These are phyloP conservation scores for Penicillium corylophilum DNA, from an alignment of 2,329 filamentous ascomycete species.

Conservation along the genomic window DNA sequence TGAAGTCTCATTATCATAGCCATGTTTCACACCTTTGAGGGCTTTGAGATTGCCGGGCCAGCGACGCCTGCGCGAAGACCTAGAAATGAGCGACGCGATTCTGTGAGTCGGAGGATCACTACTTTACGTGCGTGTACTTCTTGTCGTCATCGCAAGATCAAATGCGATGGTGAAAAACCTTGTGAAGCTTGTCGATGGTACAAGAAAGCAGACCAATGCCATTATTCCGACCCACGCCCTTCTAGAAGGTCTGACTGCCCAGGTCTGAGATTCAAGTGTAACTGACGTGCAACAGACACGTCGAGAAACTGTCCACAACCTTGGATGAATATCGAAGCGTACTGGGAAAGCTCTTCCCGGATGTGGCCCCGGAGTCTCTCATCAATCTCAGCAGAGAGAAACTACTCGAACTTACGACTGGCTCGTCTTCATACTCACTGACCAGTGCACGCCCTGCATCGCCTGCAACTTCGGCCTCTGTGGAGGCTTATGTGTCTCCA, in stretches of 20 bases:
- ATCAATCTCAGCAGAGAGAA: slow-evolving; percentile 58
- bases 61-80: slow-evolving; percentile 29
- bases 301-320: slow-evolving; percentile 62
- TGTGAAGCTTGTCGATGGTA: slow-evolving; percentile 82
- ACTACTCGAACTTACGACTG: slow-evolving; percentile 52
- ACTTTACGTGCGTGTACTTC: slow-evolving; percentile 64
- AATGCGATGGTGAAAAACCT: slow-evolving; percentile 77
- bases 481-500: slow-evolving; percentile 41
- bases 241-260: slow-evolving; percentile 66
- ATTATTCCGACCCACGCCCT: slow-evolving; percentile 77
- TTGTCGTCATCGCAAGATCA: slow-evolving; percentile 78
- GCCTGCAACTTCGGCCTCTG: slow-evolving; percentile 51
- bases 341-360: slow-evolving; percentile 62
- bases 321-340: slow-evolving; percentile 66
- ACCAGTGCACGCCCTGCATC: slow-evolving; percentile 38
- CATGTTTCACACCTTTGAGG: slow-evolving; percentile 47
- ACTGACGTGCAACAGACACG: slow-evolving; percentile 28
- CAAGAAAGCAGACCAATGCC: slow-evolving; percentile 73
- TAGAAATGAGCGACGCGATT: slow-evolving; percentile 34
- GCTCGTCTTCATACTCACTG: slow-evolving; percentile 32
- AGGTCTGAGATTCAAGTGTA: slow-evolving; percentile 15
- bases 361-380: slow-evolving; percentile 54
- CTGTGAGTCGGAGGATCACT: slow-evolving; percentile 37
- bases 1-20: slow-evolving; percentile 8
- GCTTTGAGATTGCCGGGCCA: slow-evolving; percentile 37